Evolutionary conservation across 1,139 yeast genomes (phyloP).

Genomic region (Candida sanyaensis): DNA sequence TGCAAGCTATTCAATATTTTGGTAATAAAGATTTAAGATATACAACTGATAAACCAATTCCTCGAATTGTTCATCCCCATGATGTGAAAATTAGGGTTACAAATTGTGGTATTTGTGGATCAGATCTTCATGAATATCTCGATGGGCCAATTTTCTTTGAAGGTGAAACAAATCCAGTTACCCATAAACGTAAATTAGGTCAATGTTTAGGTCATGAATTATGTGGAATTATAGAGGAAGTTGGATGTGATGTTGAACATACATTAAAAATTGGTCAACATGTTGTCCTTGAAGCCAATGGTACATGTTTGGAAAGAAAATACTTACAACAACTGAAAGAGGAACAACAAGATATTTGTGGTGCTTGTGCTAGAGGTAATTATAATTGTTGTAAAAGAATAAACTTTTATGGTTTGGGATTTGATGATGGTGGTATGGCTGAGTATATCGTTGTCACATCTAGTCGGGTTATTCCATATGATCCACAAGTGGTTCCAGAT

Average conservation of each 20-base stretch:
- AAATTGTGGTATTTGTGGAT: constrained; percentile 62
- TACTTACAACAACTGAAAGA: constrained; percentile 1
- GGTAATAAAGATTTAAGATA: constrained; percentile 51
- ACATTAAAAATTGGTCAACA: constrained; percentile 7
- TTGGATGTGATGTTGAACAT: constrained; percentile 17
- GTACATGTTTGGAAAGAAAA: constrained; percentile 36
- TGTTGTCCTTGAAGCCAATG: constrained; percentile 54
- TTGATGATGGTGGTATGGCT: constrained; percentile 51
- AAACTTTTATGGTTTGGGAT: constrained; percentile 49
- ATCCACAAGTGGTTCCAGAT: constrained; percentile 43
- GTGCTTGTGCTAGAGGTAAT: constrained; percentile 45
- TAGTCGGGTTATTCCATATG: constrained; percentile 47
- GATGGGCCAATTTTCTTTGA: constrained; percentile 55
- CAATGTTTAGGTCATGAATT: constrained; percentile 57
- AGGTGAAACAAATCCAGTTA: constrained; percentile 20
- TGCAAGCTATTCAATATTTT: constrained; percentile 59
- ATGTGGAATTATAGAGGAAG: constrained; percentile 42
- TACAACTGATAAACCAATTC: constrained; percentile 44
- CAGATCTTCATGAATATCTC: constrained; percentile 56
- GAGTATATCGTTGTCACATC: constrained; percentile 52
- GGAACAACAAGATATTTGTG: constrained; percentile 23
- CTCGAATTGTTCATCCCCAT: constrained; percentile 40
- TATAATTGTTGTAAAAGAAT: constrained; percentile 49
- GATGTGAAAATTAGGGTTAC: constrained; percentile 54
- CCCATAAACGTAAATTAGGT: constrained; percentile 16